Base-by-base conservation (phyloP, 345 rosid species). In the Mercurialis annua region DNA sequence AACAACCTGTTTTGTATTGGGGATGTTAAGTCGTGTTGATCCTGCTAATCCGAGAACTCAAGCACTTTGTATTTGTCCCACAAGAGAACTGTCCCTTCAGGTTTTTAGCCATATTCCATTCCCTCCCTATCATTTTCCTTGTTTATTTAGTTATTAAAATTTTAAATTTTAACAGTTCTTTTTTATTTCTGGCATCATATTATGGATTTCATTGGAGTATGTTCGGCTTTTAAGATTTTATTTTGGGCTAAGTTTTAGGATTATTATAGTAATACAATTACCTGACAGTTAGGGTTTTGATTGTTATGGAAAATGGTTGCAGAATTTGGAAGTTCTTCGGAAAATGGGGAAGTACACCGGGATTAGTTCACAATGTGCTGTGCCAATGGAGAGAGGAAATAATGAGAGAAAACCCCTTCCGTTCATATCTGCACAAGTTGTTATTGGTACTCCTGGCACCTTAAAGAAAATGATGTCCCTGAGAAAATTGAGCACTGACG, bases 381-480 rank as follows among this genome's bases (percentile, higher is more conserved):
- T 94, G 62, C 99, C 99, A 6, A 76, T 56, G 77, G 95, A 86
- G 48, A 65, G 71, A 23, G 64, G 77, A 1, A 80, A 68, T 69
- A 74, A 67, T 23, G 70, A 80, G 2, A 76, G 88, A 2, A 31
- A 73, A 26, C n/a, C n/a, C n/a, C n/a, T n/a, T n/a, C n/a, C n/a
- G n/a, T 76, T 86, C 4, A 61, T 94, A 56, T 63, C 79, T 0
- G 85, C 93, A 0, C 99, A 94, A 67, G 81, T 94, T 55, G 98
- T 94, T 65, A 89, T 94, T 69, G 99, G 99, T 24, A 94, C 99
- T 43, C 97, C 99, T 63, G 99, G 99, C 42, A 94, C 99, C 1
- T 69, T 94, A 44, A 91, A 86, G 80, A 94, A 73, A 73, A 83
- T 91, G 86, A 85, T 88, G 81, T 49, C 95, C 0, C 65, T 27